Evolutionary conservation across 768 basidiomycete genomes (phyloP).

Genomic region (Naganishia friedmannii): DNA sequence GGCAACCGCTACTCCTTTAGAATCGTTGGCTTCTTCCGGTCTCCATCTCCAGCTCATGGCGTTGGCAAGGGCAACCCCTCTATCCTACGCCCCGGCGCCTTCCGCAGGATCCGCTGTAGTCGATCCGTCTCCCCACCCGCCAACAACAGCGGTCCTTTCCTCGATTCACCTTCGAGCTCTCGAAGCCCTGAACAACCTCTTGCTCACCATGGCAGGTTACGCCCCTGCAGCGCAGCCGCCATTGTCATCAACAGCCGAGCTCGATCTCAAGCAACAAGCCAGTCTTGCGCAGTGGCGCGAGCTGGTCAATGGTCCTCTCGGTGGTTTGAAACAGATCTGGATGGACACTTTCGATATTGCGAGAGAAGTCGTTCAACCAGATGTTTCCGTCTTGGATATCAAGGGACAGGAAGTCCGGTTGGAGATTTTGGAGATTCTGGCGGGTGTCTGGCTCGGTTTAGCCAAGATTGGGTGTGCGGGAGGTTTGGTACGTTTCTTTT

Average conservation of each 20-base stretch:
- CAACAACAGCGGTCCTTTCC: slow-evolving; percentile 79
- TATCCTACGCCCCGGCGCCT: slow-evolving; percentile 73
- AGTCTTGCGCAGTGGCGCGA: slow-evolving; percentile 37
- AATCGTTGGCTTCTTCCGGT: slow-evolving; percentile 12
- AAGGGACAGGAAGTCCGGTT: slow-evolving; percentile 68
- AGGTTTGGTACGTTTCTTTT: slow-evolving; percentile 56
- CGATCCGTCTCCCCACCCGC: slow-evolving; percentile 72
- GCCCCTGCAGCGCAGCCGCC: slow-evolving; percentile 52
- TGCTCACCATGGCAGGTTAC: slow-evolving; percentile 65
- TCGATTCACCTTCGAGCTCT: slow-evolving; percentile 79
- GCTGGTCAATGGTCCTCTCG: slow-evolving; percentile 61
- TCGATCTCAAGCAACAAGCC: slow-evolving; percentile 54
- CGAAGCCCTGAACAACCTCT: slow-evolving; percentile 85
- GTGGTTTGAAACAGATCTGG: slow-evolving; percentile 57
- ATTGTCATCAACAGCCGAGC: slow-evolving; percentile 56
- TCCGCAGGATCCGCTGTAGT: slow-evolving; percentile 40
- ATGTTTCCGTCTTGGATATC: slow-evolving; percentile 33
- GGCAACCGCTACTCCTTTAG: slow-evolving; percentile 47
- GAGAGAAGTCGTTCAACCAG: slow-evolving; percentile 34
- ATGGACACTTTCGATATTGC: slow-evolving; percentile 45
- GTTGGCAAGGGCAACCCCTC: slow-evolving; percentile 68
- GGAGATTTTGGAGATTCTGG: slow-evolving; percentile 60
- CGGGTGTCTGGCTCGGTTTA: slow-evolving; percentile 79
- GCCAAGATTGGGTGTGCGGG: slow-evolving; percentile 68
- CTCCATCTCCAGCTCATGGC: slow-evolving; percentile 61